phyloP scores from a whole-genome alignment of 768 basidiomycete genomes.

The Amanita rubescens region DNA sequence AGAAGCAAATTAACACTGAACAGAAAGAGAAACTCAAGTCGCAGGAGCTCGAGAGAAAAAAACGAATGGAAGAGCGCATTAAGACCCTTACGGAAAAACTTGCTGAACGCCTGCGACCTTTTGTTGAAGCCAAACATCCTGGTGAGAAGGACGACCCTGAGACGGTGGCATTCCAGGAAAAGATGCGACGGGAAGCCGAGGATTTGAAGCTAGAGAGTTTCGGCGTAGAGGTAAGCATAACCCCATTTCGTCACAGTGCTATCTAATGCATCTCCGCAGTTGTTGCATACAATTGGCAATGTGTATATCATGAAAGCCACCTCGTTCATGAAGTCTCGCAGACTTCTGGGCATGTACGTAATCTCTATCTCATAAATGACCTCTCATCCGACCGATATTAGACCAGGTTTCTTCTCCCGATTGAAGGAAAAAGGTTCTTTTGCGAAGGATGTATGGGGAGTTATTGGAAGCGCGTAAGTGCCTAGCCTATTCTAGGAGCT shows the following conservation, averaged over 20 bases:
- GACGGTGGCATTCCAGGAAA: slow-evolving; percentile 68
- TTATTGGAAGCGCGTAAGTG: slow-evolving; percentile 90
- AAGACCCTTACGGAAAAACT: slow-evolving; percentile 70
- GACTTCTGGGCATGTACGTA: slow-evolving; percentile 82
- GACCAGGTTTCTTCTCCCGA: slow-evolving; percentile 86
- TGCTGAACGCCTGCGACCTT: slow-evolving; percentile 77
- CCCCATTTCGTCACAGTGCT: not conserved
- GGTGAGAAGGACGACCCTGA: slow-evolving; percentile 79
- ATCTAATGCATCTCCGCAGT: slow-evolving; percentile 29
- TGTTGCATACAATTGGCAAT: slow-evolving; percentile 84
- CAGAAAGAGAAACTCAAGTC: slow-evolving; percentile 79
- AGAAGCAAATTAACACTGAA: slow-evolving; percentile 62
- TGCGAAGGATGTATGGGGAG: slow-evolving; percentile 95
- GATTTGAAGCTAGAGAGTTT: slow-evolving; percentile 97
- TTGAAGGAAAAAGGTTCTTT: slow-evolving; percentile 91
- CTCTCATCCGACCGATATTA: slow-evolving; percentile 17
- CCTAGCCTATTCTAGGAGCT: not conserved
- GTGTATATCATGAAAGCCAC: slow-evolving; percentile 93
- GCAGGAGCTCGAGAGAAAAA: slow-evolving; percentile 74
- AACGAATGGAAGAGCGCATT: slow-evolving; percentile 75
- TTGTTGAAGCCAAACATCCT: slow-evolving; percentile 84
- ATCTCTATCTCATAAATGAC: slow-evolving; percentile 3
- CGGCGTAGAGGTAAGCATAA: slow-evolving; percentile 74
- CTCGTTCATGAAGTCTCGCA: slow-evolving; percentile 85
- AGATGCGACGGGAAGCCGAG: slow-evolving; percentile 78